A percentile compares a stretch with the other conserved stretches of the same genome.
These are phyloP conservation scores for Cymbidium sinense DNA, from an alignment of 106 monocot species.

Conservation along the genomic window DNA sequence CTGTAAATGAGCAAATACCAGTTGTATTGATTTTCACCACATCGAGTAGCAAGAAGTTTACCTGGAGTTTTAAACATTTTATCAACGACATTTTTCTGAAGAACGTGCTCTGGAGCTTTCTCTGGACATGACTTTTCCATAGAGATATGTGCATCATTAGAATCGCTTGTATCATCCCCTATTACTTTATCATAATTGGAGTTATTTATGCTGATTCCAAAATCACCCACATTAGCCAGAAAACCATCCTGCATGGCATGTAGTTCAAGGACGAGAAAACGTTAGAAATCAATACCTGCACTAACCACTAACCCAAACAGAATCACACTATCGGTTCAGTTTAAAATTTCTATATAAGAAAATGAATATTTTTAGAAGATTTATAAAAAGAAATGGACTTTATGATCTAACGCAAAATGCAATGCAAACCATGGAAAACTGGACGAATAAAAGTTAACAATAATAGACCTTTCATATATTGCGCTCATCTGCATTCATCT, in stretches of 20 bases:
- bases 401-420: neutral
- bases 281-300: neutral
- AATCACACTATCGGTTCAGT: neutral
- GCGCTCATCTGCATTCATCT: too few relatives aligned
- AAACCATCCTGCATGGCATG: slow-evolving; percentile 1
- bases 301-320: neutral
- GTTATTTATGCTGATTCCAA: neutral
- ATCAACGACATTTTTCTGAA: too few relatives aligned
- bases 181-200: neutral
- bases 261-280: neutral
- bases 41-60: neutral
- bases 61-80: neutral
- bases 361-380: neutral
- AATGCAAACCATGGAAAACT: neutral
- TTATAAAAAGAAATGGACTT: neutral
- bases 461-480: too few relatives aligned
- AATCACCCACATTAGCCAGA: neutral
- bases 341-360: neutral
- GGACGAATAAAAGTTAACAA: too few relatives aligned
- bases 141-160: neutral
- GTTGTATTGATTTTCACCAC: neutral
- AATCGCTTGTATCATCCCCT: neutral
- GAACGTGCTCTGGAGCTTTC: neutral
- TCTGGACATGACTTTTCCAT: neutral
- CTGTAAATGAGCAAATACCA: slow-evolving; percentile 4